Evolutionary conservation across 225 moss, liverwort and hornwort species (phyloP), one percentile per base, ranked within the genome.

Genomic region (Marchantia paleacea): DNA sequence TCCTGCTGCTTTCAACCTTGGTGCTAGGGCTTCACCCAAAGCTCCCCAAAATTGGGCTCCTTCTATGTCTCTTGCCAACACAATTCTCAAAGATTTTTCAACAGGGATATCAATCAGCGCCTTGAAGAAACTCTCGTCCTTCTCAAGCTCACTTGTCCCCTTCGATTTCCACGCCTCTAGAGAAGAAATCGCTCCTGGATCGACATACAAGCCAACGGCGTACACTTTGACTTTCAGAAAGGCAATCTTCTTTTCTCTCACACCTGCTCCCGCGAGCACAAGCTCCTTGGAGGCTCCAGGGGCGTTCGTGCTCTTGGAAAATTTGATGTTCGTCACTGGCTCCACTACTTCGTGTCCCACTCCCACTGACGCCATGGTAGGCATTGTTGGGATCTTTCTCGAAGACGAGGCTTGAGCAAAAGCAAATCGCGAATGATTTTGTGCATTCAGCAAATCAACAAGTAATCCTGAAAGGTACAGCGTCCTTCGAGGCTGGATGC

Each of bases 11-110:
- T 68, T 90, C 79, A 94, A 80, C 83, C 94, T 91, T 12, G 91
- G 92, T 82, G 58, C 82, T 12, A 96, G 81, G 15, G 90, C 78
- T 52, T 92, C 94, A 70, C 88, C 92, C 72, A 96, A 76, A 68
- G 92, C 92, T 60, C 86, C 94, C 92, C 96, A 96, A 53, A 96
- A 93, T 69, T 92, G 91, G 1, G 87, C 75, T 29, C 94, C 92
- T 11, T 90, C 87, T 51, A 96, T 67, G 62, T 94, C 94, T 75
- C 92, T 88, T n/a, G 86, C 91, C 10, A 96, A 80, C 58, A 93
- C 93, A 51, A 94, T 82, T 76, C 83, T 85, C 8, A 96, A 54
- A 10, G 89, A 87, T 78, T 96, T 96, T 70, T 86, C 86, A 57
- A 94, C 87, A 3, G 91, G 90, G 49, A 85, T 88, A 19, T 79